Evolutionary conservation across 73 alveolate genomes (phyloP), one percentile per base, ranked within the genome.

Genomic region (Paramecium sexaurelia): DNA sequence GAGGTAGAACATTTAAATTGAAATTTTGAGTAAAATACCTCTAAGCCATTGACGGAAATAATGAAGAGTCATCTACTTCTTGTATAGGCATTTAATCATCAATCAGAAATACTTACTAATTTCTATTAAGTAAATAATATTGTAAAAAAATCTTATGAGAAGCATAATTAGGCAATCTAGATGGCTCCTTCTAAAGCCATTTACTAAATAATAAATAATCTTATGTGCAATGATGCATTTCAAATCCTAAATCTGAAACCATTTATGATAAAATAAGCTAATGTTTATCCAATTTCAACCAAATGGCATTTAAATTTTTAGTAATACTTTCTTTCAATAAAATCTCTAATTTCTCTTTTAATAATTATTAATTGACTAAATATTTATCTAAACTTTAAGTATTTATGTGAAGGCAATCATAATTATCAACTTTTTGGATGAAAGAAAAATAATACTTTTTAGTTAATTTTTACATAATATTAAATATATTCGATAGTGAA

Each of bases 191-290:
- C 22, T 40, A 24, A 5, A 88, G 56, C 94, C 94, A 88, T 35
- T 69, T 19, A 22, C 82, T 33, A 68, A 88, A 88, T 69, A 88
- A 26, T 67, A 88, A 41, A 71, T 88, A 39, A 7, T 88, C 83
- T 61, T 71, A 29, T 9, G 89, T 88, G 32, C 91, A 75, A 43
- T 88, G 94, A 88, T 88, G 94, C 85, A 88, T 88, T 69, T 17
- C 17, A 69, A 68, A 88, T 22, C 91, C 89, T 41, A 22, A 69
- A 68, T 88, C 87, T 39, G 55, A 22, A 24, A 71, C 13, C 13
- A 20, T 27, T 68, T 88, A 67, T 22, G 87, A 37, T 22, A 88
- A 68, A 27, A 33, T 61, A 17, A 88, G 8, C 41, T 88, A 29
- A 40, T 88, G 24, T 13, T 68, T 82, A 20, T 43, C 55, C n/a